These are phyloP conservation scores for Diaporthe destruens DNA, from an alignment of 2,329 filamentous ascomycete species.

Conservation along the genomic window DNA sequence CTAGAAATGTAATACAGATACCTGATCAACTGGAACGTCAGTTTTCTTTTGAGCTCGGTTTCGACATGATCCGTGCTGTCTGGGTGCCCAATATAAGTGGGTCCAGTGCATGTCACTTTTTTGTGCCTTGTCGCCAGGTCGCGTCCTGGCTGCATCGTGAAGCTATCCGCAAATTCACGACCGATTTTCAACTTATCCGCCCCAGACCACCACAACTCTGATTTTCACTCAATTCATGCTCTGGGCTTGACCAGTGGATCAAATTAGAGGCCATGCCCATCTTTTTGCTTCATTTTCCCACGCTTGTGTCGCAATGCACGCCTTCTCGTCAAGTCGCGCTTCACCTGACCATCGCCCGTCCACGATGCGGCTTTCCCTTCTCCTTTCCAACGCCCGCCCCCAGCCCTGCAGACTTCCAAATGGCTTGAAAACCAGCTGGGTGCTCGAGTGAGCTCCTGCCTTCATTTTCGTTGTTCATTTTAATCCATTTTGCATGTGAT, in stretches of 20 bases:
- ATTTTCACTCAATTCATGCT: slow-evolving; percentile 24
- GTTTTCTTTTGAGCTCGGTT: background rate
- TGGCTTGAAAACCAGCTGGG: background rate
- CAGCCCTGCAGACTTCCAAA: background rate
- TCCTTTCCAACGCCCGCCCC: slow-evolving; percentile 9
- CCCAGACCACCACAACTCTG: slow-evolving; percentile 36
- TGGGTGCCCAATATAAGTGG: slow-evolving; percentile 35
- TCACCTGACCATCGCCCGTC: slow-evolving; percentile 33
- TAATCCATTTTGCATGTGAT: background rate
- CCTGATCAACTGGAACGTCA: slow-evolving; percentile 18
- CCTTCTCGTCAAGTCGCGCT: slow-evolving; percentile 31
- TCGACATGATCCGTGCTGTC: background rate
- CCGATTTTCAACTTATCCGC: slow-evolving; percentile 23
- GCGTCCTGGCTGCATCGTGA: slow-evolving; percentile 37
- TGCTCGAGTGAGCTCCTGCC: slow-evolving; percentile 26
- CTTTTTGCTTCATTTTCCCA: slow-evolving; percentile 36
- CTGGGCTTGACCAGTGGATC: slow-evolving; percentile 30
- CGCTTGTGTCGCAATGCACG: slow-evolving; percentile 33
- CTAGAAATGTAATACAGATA: slow-evolving; percentile 9
- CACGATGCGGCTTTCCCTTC: slow-evolving; percentile 30
- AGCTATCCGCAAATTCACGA: slow-evolving; percentile 41
- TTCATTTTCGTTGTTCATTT: background rate
- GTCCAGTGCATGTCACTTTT: slow-evolving; percentile 39
- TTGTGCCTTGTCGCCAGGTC: slow-evolving; percentile 33
- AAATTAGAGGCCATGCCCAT: slow-evolving; percentile 30